Percentiles rank a stretch among this genome's conserved stretches.
These are phyloP conservation scores for Hypoxylon intermedium DNA, from an alignment of 495 filamentous ascomycete genomes.

Conservation along the genomic window DNA sequence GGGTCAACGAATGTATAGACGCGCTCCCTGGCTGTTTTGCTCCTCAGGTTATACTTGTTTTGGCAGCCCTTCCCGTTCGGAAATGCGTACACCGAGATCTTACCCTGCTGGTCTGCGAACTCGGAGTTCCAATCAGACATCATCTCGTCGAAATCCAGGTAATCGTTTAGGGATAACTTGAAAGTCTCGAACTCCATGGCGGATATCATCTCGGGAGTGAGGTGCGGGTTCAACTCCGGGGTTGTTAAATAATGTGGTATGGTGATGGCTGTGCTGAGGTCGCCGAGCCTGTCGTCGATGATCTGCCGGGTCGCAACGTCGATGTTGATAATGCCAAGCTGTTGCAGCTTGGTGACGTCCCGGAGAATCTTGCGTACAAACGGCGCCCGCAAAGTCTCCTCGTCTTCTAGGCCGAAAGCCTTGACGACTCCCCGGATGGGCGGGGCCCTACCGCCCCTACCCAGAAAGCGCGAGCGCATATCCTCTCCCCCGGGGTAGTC, in stretches of 20 bases:
- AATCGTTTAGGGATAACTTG: not conserved
- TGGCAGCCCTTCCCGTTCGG: not conserved
- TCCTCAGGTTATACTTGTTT: not conserved
- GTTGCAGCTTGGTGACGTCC: not conserved
- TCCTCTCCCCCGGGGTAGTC: not conserved
- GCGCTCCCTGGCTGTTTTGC: not conserved
- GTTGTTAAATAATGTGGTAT: conserved; percentile 5
- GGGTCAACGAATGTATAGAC: not conserved
- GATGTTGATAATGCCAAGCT: conserved; percentile 9
- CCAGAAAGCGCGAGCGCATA: conserved; percentile 5
- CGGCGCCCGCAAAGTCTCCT: not conserved
- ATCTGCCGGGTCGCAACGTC: not conserved
- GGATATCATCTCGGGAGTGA: not conserved
- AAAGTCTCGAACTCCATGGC: conserved; percentile 1
- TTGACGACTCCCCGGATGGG: conserved; percentile 14
- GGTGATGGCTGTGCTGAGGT: conserved; percentile 11
- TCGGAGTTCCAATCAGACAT: not conserved
- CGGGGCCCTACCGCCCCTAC: conserved; percentile 1
- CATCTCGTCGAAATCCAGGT: conserved; percentile 6
- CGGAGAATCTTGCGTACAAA: not conserved
- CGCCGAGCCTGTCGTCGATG: conserved; percentile 1
- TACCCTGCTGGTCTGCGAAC: not conserved
- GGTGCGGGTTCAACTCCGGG: conserved; percentile 8
- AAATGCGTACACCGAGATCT: not conserved
- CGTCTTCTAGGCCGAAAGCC: not conserved